Base-by-base conservation (phyloP, 2,329 filamentous ascomycete genomes). In the Penicillium sp. region DNA sequence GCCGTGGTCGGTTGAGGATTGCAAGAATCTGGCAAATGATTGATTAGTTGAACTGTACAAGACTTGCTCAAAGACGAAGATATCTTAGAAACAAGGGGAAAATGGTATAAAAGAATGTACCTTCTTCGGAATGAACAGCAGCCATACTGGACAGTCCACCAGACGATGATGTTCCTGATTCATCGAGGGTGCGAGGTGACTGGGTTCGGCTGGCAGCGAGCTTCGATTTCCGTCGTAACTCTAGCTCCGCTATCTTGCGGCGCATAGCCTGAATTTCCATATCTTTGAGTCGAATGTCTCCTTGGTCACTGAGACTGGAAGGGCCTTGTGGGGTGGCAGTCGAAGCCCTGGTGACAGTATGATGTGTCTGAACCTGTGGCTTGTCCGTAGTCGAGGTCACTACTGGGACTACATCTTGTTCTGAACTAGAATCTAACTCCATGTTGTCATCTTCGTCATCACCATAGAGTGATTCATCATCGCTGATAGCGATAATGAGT, bases 401-500 rank as follows among this genome's bases (percentile, higher is more conserved):
- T 34, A 55, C 23, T 35, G 56, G 49, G 19, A 48, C 47, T 9
- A 54, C 13, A 7, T 49, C 50, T 42, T 72, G 73, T n/a, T 67
- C 63, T 1, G 72, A 63, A 3, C 65, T 67, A 5, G 61, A 56
- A 39, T 66, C 66, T n/a, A 65, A 51, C 4, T 68, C 64, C 69
- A 70, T 70, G n/a, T 53, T 43, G 18, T 65, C 61, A 10, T 58
- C 61, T 29, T 69, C 67, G 32, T 70, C 66, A 48, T 71, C 67
- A 4, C 63, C 68, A 45, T 73, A 70, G 8, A 70, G 51, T 8
- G 69, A 77, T 54, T 87, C 85, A 60, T 87, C 84, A 27, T 96
- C 92, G 67, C 90, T 96, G 36, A 95, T 87, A 60, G 95, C 84
- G 61, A 96, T 96, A 36, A 96, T 83, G 48, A 96, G 82, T 2